Conservation (phyloP, 2,329 filamentous ascomycete genomes). For the Colletotrichum coccodes region DNA sequence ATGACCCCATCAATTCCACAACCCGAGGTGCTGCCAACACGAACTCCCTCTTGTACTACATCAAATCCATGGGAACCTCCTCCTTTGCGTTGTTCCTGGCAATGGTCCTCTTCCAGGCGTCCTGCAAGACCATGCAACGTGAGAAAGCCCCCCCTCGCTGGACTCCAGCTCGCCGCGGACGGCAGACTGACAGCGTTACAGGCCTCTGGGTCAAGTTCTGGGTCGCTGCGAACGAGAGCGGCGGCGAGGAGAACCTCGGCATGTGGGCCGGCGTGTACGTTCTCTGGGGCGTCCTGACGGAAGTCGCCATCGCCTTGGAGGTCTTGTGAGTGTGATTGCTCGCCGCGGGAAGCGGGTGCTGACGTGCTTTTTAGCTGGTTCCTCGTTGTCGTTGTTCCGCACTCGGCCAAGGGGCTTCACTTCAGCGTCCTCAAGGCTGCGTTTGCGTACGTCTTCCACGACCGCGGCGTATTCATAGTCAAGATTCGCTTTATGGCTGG, state of each 20-base stretch:
- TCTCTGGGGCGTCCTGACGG: slow-evolving; percentile 15
- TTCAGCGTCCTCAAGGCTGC: slow-evolving; percentile 17
- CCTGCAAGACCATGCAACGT: slow-evolving; percentile 21
- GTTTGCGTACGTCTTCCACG: not conserved
- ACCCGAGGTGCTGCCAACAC: not conserved
- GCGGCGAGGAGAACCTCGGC: not conserved
- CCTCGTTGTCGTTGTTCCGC: slow-evolving; percentile 17
- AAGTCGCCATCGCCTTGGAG: not conserved
- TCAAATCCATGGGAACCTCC: slow-evolving; percentile 9
- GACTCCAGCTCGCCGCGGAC: too few species aligned
- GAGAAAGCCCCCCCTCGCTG: not conserved
- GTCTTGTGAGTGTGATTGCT: not conserved
- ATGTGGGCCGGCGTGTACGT: slow-evolving; percentile 23
- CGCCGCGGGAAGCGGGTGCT: not conserved
- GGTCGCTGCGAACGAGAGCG: slow-evolving; percentile 14
- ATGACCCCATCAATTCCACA: not conserved
- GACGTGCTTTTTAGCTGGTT: not conserved
- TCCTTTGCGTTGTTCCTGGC: slow-evolving; percentile 4
- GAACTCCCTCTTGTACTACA: slow-evolving; percentile 12
- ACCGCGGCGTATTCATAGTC: not conserved
- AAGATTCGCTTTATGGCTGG: too few species aligned
- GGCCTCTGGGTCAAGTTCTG: slow-evolving; percentile 27
- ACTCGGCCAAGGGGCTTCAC: slow-evolving; percentile 27
- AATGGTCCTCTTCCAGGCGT: slow-evolving; percentile 8
- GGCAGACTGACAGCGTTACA: not conserved